Percentiles rank a stretch among this genome's conserved stretches.
phyloP scores from a whole-genome alignment of 768 basidiomycete species.

The Boletus bicolor region DNA sequence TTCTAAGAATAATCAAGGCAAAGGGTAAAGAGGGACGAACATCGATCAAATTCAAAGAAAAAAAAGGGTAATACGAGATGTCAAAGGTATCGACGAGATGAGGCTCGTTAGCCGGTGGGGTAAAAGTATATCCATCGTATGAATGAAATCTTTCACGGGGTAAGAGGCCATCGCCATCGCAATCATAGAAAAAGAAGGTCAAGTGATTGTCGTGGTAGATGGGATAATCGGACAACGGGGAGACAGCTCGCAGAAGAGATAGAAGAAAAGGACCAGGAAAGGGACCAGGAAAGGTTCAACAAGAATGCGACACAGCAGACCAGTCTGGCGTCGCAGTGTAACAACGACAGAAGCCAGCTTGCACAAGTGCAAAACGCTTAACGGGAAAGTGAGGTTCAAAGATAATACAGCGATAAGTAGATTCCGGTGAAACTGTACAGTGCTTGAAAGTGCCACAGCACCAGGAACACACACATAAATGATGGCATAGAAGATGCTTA shows the following conservation, averaged over 20 bases:
- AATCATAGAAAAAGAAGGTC: background rate
- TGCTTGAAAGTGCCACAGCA: constrained; percentile 8
- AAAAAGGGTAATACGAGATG: background rate
- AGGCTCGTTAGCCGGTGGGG: constrained; percentile 35
- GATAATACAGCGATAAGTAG: constrained; percentile 27
- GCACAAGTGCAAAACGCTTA: constrained; percentile 8
- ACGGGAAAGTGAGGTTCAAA: constrained; percentile 2
- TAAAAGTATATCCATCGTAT: constrained; percentile 23
- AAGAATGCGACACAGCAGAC: constrained; percentile 23
- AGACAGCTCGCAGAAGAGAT: background rate
- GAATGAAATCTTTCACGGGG: constrained; percentile 18
- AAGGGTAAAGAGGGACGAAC: background rate
- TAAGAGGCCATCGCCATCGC: constrained; percentile 1
- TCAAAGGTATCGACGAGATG: constrained; percentile 34
- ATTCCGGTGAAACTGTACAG: constrained; percentile 20
- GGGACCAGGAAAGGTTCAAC: background rate
- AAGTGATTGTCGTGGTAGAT: background rate
- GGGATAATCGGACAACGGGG: constrained; percentile 13
- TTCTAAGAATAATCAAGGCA: background rate
- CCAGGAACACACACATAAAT: constrained; percentile 10
- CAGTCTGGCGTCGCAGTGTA: constrained; percentile 23
- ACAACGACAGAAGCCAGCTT: constrained; percentile 26
- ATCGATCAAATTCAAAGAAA: background rate
- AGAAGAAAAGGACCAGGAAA: background rate
- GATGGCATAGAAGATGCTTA: constrained; percentile 28